phyloP scores from a whole-genome alignment of 139 green algal genomes.

The Mesotaenium endlicherianum region DNA sequence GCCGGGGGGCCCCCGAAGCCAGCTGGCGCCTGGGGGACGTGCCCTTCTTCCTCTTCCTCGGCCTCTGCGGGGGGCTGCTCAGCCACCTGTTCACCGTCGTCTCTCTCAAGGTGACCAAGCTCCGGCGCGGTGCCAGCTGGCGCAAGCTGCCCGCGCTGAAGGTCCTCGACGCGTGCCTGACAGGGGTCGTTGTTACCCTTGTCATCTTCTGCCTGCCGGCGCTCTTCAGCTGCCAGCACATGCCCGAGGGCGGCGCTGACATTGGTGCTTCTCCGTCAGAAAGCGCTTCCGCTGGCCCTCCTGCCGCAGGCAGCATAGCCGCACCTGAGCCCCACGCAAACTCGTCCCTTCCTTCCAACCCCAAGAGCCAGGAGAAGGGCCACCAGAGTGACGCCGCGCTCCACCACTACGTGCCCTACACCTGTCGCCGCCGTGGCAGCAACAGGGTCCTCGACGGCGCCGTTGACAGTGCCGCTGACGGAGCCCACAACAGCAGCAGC shows the following conservation, averaged over 20 bases:
- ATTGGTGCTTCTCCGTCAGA: neutral
- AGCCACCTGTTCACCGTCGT: neutral
- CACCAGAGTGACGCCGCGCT: too few species aligned
- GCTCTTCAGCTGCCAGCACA: neutral
- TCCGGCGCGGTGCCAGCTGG: neutral
- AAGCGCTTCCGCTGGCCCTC: too few species aligned
- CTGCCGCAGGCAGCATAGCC: too few species aligned
- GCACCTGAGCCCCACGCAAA: too few species aligned
- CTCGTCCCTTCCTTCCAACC: too few species aligned
- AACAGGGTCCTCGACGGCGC: too few species aligned
- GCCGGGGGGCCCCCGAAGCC: neutral
- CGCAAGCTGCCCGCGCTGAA: neutral
- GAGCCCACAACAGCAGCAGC: neutral
- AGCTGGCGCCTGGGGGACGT: neutral
- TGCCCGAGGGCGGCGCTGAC: neutral
- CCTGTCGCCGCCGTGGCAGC: too few species aligned
- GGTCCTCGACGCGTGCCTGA: neutral
- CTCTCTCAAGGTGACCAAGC: neutral
- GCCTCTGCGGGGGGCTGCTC: neutral
- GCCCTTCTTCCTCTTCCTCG: neutral
- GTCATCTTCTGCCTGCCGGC: neutral
- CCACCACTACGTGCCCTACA: too few species aligned
- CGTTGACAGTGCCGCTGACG: too few species aligned
- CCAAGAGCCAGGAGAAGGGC: too few species aligned
- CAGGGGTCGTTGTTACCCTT: neutral